Percentiles rank a stretch among this genome's conserved stretches.
Conservation (phyloP, 371 early-diverging fungal species). For the Apophysomyces sp. region DNA sequence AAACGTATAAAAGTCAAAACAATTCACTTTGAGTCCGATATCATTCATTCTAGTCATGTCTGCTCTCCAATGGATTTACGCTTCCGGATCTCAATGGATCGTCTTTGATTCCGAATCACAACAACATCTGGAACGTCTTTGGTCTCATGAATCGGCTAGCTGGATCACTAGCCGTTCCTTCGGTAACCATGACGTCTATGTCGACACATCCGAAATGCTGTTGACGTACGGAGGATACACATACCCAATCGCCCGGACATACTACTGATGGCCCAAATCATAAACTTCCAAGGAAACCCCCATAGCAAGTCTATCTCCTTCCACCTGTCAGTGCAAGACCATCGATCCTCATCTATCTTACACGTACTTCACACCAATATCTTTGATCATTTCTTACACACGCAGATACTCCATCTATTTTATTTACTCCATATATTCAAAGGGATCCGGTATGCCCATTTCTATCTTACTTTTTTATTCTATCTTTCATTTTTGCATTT, state of each 20-base stretch:
- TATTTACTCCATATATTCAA: too few species aligned
- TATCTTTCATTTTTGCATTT: neutral
- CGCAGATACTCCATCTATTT: too few species aligned
- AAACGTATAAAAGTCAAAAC: too few species aligned
- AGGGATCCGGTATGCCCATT: conserved; percentile 7
- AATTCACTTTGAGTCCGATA: neutral
- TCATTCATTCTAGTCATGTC: neutral
- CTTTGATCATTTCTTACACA: too few species aligned
- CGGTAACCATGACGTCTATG: conserved; percentile 14
- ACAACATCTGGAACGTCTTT: conserved; percentile 15
- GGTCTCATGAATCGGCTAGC: conserved; percentile 9
- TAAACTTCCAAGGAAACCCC: too few species aligned
- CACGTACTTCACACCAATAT: neutral
- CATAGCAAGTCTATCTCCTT: neutral
- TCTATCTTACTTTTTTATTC: neutral
- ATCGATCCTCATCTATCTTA: neutral
- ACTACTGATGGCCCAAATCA: neutral
- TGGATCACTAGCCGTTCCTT: conserved; percentile 21
- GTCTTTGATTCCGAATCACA: conserved; percentile 15
- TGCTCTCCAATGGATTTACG: conserved; percentile 22
- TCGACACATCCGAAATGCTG: conserved; percentile 17
- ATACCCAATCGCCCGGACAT: conserved; percentile 20
- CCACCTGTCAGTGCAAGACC: too few species aligned
- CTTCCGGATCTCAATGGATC: conserved; percentile 18
- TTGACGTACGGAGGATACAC: conserved; percentile 13